phyloP scores from a whole-genome alignment of 805 yeast genomes.

The Groenewaldozyma tartarivorans region DNA sequence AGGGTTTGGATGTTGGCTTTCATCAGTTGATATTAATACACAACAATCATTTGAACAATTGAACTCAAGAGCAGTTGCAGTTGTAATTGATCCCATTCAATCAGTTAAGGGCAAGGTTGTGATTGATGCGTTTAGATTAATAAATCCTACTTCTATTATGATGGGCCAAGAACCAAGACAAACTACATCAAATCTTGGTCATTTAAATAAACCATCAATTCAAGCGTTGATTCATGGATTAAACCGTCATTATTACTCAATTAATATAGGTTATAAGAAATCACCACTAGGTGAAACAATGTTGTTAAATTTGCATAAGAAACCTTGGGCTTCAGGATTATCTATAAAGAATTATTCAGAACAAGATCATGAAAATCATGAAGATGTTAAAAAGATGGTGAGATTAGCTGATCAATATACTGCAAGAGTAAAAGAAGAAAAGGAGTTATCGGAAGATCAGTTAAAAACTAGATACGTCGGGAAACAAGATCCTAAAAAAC shows the following conservation, averaged over 20 bases:
- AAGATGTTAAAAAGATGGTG: constrained; percentile 68
- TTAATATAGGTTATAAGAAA: constrained; percentile 89
- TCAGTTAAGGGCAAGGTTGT: constrained; percentile 98
- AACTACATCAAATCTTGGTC: constrained; percentile 91
- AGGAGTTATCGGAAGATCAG: constrained; percentile 77
- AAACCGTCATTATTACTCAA: constrained; percentile 92
- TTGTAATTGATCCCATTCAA: constrained; percentile 96
- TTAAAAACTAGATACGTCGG: constrained; percentile 95
- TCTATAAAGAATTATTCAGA: constrained; percentile 66
- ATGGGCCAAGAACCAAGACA: constrained; percentile 97
- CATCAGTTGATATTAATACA: constrained; percentile 94
- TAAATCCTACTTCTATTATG: constrained; percentile 79
- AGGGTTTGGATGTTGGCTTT: constrained; percentile 99
- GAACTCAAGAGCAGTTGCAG: constrained; percentile 94
- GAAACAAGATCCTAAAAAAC: constrained; percentile 98
- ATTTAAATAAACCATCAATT: constrained; percentile 89
- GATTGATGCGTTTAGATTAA: constrained; percentile 94
- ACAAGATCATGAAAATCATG: constrained; percentile 67
- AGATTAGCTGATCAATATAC: constrained; percentile 85
- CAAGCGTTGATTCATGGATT: constrained; percentile 96
- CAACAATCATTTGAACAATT: constrained; percentile 97
- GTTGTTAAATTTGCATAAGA: constrained; percentile 89
- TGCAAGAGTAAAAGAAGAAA: constrained; percentile 85
- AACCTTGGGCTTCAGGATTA: constrained; percentile 91
- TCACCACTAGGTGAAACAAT: constrained; percentile 87